phyloP scores from a whole-genome alignment of 352 stramenopile species.

The Pelagophyceae sp. region DNA sequence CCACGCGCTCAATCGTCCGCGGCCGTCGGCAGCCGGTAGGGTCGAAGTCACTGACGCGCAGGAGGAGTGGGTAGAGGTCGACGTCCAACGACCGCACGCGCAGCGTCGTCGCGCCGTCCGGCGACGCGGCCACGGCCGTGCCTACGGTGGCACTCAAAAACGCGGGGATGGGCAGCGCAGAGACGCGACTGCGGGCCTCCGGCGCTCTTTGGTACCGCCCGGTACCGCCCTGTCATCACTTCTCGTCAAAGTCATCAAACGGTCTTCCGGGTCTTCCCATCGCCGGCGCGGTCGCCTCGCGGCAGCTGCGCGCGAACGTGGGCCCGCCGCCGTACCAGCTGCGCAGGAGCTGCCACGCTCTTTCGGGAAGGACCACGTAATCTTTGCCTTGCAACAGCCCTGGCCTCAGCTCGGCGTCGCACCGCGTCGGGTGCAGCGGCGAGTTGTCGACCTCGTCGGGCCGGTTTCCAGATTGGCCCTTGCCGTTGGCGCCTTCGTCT shows the following conservation, averaged over 20 bases:
- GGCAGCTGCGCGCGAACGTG: background rate
- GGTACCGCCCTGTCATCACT: background rate
- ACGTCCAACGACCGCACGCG: background rate
- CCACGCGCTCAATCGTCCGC: background rate
- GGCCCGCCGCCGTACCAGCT: slow-evolving; percentile 16
- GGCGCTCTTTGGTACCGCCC: too few species aligned
- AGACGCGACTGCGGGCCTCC: too few species aligned
- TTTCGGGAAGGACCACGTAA: background rate
- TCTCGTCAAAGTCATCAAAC: background rate
- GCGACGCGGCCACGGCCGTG: too few species aligned
- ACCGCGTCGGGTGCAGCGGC: background rate
- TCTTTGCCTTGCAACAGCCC: background rate
- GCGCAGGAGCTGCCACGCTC: background rate
- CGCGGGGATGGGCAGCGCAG: too few species aligned
- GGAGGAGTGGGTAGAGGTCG: background rate
- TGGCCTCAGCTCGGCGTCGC: background rate
- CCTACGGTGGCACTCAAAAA: too few species aligned
- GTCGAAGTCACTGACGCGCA: background rate
- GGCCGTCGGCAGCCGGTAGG: background rate
- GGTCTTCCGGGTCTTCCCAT: background rate
- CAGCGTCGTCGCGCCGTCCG: too few species aligned
- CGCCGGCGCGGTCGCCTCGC: background rate
- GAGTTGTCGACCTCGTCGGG: slow-evolving; percentile 15
- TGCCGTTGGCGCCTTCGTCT: background rate
- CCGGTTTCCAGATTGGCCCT: background rate